Evolutionary conservation across 2,329 filamentous ascomycete genomes (phyloP), one percentile per base, ranked within the genome.

Genomic region (Cladosporium sphaerospermum): DNA sequence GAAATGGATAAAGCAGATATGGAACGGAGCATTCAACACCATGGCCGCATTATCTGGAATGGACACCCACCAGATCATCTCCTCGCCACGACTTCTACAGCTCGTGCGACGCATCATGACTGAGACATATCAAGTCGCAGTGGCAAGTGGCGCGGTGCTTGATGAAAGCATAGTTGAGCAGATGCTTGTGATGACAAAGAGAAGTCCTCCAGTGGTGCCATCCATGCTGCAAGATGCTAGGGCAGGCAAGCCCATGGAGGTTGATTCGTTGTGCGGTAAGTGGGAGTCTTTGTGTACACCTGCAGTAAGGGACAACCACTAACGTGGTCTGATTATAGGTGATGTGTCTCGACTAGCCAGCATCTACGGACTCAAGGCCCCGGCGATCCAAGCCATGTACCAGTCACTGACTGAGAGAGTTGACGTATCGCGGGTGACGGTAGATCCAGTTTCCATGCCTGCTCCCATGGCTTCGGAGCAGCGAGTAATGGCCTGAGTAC

Each of bases 201-300:
- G 31, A 2, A 57, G 53, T n/a, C 43, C 55, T 9, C 45, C 60
- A 1, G 48, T 63, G 33, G 56, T 55, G 2, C 60, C 61, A 3
- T 63, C 61, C 4, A 63, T 57, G 48, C 53, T 63, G 28, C 60
- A 63, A 43, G 61, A 63, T 40, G 58, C 56, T 18, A 53, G 60
- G n/a, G 54, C 40, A 14, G 47, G 45, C 13, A 56, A 55, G 34
- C 61, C 59, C 4, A 59, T 63, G 57, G 60, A 62, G 14, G 32
- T 63, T 10, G 57, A 56, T 9, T 56, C 59, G 2, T 52, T 63
- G 3, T 61, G 58, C 41, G 61, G 61, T 61, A 56, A 54, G 54
- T 44, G 10, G 1, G 33, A 5, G 10, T 16, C 14, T 16, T 16
- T 16, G 14, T 16, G 14, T 16, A 16, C 14, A 16, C 14, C 14